Evolutionary conservation across 768 basidiomycete species (phyloP), one percentile per base, ranked within the genome.

Genomic region (Russula ochroleuca): DNA sequence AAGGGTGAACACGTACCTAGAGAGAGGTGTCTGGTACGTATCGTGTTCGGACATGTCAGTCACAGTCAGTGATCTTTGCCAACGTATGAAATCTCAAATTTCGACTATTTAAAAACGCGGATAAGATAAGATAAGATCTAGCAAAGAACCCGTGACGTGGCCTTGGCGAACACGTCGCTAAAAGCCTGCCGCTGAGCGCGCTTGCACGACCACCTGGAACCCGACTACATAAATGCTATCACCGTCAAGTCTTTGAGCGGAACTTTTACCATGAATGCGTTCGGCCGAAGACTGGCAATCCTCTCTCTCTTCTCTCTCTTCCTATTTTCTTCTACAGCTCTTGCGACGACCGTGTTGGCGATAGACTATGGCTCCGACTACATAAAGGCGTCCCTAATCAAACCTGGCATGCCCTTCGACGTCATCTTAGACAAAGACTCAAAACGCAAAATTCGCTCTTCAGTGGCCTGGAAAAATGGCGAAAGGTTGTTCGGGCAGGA

Each of bases 291-390:
- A 54, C 28, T 64, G 31, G 52, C 41, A 25, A 28, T 68, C 35
- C 60, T 67, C 21, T 56, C 56, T 50, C 35, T 67, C 11, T 17
- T 67, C 66, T 55, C 59, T 65, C n/a, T 69, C 59, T 53, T 57
- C 66, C 23, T 72, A 60, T 66, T 69, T 65, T 52, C 71, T 63
- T 68, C 69, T 66, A 28, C 65, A 55, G 48, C 56, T 54, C 50
- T 69, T 53, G 71, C 67, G 59, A 90, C 87, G 23, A 85, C 94
- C 3, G 83, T 98, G 14, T 83, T 99, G 53, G 95, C 95, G 21
- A 92, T 99, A 71, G 97, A 99, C 85, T 98, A 97, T 83, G 97
- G 97, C 72, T 84, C 92, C 19, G 97, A 98, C 77, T 95, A 87
- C 83, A 98, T 95, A 72, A 99, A 98, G 76, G 92, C 94, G 33